Evolutionary conservation across 2,329 filamentous ascomycete genomes (phyloP), one percentile per base, ranked within the genome.

Genomic region (Balansia obtecta): DNA sequence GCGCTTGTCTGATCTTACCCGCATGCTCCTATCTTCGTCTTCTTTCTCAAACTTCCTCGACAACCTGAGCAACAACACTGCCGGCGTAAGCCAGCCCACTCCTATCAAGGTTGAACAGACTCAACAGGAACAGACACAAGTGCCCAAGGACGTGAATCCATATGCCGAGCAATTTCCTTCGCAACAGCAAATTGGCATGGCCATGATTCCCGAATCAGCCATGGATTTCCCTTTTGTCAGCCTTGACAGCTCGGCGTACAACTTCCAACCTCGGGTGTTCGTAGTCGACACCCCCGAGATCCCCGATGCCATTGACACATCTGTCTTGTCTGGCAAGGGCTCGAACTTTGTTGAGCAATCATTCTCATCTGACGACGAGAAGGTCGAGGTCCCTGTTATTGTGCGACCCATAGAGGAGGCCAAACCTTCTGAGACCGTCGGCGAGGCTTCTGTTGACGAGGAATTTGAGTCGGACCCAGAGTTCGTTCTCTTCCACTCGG

Each of bases 1-100:
- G 62, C 86, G 87, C 45, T 72, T 91, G 48, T 80, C 79, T 9
- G 84, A 88, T 57, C 72, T 91, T 16, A 87, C 84, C n/a, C 84
- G 83, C 65, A 88, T 88, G 79, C 82, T 91, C 30, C 75, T 91
- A 16, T 82, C 82, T 5, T 91, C 88, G 7, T 78, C 87, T 13
- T 85, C 88, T 7, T 95, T 97, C 68, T 88, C 79, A 56, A 85
- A 80, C 69, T 90, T 87, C 63, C 76, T 96, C 43, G 80, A 86
- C 59, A 77, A 83, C 48, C 74, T 88, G 38, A 83, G 79, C 66
- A 68, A 72, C 56, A 83, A 82, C 61, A 76, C 80, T 15, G 58
- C 73, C 13, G 61, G 70, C 9, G 50, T 68, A n/a, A 64, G 67
- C 38, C 67, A 73, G 50, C 59, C 62, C 49, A 53, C 67, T 22